Evolutionary conservation across 108 stramenopile genomes (phyloP).

Genomic region (Cyclostephanos invisitatus): DNA sequence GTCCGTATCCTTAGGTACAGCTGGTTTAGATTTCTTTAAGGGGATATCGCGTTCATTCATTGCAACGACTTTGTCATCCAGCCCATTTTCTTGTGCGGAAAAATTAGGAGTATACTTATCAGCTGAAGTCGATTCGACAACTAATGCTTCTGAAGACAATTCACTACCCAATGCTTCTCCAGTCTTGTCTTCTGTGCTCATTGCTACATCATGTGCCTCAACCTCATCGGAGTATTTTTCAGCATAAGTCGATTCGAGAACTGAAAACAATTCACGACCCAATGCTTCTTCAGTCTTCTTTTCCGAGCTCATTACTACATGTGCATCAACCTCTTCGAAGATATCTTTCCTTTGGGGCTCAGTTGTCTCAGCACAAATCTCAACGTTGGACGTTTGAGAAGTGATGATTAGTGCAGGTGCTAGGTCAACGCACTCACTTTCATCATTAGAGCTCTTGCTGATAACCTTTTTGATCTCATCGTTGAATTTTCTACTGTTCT

Average conservation of each 20-base stretch:
- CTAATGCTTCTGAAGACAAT: background rate
- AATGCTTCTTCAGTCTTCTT: background rate
- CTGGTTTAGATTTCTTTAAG: constrained; percentile 3
- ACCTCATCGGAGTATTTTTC: background rate
- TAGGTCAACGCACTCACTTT: background rate
- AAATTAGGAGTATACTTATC: background rate
- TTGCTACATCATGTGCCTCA: no score
- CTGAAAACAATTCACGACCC: background rate
- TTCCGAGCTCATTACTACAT: background rate
- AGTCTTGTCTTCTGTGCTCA: background rate
- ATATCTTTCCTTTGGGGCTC: background rate
- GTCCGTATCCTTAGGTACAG: constrained; percentile 1
- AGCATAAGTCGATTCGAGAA: background rate
- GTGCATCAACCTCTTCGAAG: background rate
- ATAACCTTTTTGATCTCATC: background rate
- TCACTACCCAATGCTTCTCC: background rate
- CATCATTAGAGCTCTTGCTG: background rate
- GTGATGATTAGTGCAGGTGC: background rate
- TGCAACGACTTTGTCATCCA: background rate
- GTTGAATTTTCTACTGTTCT: background rate
- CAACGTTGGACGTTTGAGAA: background rate
- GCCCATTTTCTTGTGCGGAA: background rate
- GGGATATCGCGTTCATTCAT: constrained; percentile 25
- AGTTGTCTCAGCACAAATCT: background rate
- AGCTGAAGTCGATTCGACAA: background rate